Evolutionary conservation across 2,329 filamentous ascomycete species (phyloP).

Genomic region (Penicillium brevicompactum): DNA sequence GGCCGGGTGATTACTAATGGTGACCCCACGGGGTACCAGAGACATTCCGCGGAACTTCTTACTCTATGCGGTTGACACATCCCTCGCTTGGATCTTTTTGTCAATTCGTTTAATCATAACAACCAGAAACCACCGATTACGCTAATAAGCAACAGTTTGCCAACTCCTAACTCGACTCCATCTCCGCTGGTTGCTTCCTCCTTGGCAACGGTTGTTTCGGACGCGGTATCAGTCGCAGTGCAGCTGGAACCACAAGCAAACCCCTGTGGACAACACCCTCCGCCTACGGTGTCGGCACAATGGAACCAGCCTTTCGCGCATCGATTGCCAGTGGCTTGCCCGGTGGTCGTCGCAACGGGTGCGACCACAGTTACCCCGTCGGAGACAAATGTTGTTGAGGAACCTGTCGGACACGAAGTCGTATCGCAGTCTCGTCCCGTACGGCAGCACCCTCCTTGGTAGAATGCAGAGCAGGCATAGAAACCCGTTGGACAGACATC

Average conservation of each 20-base stretch:
- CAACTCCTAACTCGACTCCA: neutral
- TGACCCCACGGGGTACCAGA: conserved; percentile 10
- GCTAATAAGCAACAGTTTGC: conserved; percentile 1
- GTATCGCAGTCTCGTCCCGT: conserved; percentile 82
- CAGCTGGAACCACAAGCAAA: conserved; percentile 77
- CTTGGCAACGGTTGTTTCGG: conserved; percentile 56
- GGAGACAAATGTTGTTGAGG: conserved; percentile 65
- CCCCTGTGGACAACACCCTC: conserved; percentile 82
- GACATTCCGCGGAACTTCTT: conserved; percentile 2
- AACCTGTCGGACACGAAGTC: conserved; percentile 72
- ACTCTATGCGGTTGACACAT: neutral
- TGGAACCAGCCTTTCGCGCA: conserved; percentile 81
- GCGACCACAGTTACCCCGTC: conserved; percentile 72
- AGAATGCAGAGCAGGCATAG: conserved; percentile 84
- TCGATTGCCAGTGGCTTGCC: conserved; percentile 31
- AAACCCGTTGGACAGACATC: conserved; percentile 79
- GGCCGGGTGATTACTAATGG: conserved; percentile 7
- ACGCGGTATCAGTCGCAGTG: conserved; percentile 55
- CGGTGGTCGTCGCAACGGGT: conserved; percentile 50
- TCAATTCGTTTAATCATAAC: neutral
- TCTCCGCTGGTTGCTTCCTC: conserved; percentile 24
- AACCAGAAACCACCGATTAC: conserved; percentile 7
- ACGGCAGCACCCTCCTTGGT: conserved; percentile 82
- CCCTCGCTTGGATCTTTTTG: neutral
- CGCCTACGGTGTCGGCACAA: conserved; percentile 66